Evolutionary conservation across 2,329 filamentous ascomycete species (phyloP), one percentile per base, ranked within the genome.

Genomic region (Nigrograna mackinnonii): DNA sequence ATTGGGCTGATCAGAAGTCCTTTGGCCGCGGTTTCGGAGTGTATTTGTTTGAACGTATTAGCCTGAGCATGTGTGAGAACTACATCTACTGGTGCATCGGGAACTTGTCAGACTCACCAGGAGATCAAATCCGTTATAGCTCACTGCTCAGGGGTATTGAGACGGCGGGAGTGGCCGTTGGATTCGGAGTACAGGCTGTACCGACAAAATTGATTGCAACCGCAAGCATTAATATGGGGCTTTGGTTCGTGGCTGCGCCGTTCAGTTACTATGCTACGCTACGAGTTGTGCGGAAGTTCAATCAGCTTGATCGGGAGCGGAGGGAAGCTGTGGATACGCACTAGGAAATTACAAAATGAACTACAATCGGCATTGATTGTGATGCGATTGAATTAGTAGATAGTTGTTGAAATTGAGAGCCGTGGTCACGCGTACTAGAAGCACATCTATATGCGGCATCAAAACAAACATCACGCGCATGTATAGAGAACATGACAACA

Each of bases 11-110:
- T 21, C 68, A 71, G 40, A 49, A 50, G 16, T 32, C 58, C 2
- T 75, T 75, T 35, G 72, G 69, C 2, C 64, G 70, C 2, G 72
- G 71, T 1, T 74, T 74, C 40, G 71, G 71, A 1, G 38, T 74
- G 6, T 75, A 70, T 43, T 54, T 75, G 43, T 66, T 74, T 32
- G 67, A 72, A 45, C 62, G 67, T 3, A 56, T 71, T 40, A 69
- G 66, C 44, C 49, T 69, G 1, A 59, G 62, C 3, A 66, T 74
- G 56, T 66, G 72, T 2, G 67, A 75, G 37, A 74, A 74, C 43
- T 74, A 71, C 45, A 71, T 74, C 20, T 75, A 75, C 51, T 75
- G 72, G 72, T 74, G 69, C 37, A 75, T 75, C 41, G 59, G 71
- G 3, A 74, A 74, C 41, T 50, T 75, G 3, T 71, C 71, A 0